Evolutionary conservation across 495 filamentous ascomycete genomes (phyloP).

Genomic region (Penicillium bialowiezense): DNA sequence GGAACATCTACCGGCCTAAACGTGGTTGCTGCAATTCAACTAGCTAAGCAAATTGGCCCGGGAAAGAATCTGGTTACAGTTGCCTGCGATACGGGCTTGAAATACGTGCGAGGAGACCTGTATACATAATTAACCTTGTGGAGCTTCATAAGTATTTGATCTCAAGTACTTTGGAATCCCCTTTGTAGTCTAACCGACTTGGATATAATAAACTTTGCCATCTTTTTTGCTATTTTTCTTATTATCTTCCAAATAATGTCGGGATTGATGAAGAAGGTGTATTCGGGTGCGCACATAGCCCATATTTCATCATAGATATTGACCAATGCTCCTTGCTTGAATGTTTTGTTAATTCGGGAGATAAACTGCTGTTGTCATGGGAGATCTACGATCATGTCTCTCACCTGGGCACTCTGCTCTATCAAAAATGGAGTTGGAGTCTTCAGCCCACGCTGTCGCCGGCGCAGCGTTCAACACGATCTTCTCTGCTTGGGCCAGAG

Average conservation of each 20-base stretch:
- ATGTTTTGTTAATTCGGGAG: constrained; percentile 10
- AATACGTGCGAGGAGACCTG: constrained; percentile 56
- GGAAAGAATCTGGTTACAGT: constrained; percentile 14
- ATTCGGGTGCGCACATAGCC: constrained; percentile 1
- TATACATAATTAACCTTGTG: too few species aligned
- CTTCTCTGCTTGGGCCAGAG: constrained; percentile 7
- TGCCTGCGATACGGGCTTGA: constrained; percentile 13
- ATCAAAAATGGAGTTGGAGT: constrained; percentile 3
- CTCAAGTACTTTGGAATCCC: too few species aligned
- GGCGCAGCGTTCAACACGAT: background rate
- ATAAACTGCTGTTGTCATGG: constrained; percentile 7
- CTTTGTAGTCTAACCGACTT: too few species aligned
- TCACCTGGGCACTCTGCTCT: constrained; percentile 3
- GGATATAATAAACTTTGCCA: too few species aligned
- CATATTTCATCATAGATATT: constrained; percentile 7
- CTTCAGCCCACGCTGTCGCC: background rate
- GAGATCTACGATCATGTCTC: constrained; percentile 9
- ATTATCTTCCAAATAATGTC: too few species aligned
- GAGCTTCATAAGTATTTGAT: too few species aligned
- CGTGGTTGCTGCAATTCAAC: constrained; percentile 10
- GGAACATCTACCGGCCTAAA: constrained; percentile 17
- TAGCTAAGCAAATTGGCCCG: constrained; percentile 13
- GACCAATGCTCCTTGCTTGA: constrained; percentile 12
- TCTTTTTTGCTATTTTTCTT: too few species aligned
- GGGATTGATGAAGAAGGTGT: background rate